Evolutionary conservation across 1,139 yeast species (phyloP), one percentile per base, ranked within the genome.

Genomic region (Kluyveromyces marxianus): DNA sequence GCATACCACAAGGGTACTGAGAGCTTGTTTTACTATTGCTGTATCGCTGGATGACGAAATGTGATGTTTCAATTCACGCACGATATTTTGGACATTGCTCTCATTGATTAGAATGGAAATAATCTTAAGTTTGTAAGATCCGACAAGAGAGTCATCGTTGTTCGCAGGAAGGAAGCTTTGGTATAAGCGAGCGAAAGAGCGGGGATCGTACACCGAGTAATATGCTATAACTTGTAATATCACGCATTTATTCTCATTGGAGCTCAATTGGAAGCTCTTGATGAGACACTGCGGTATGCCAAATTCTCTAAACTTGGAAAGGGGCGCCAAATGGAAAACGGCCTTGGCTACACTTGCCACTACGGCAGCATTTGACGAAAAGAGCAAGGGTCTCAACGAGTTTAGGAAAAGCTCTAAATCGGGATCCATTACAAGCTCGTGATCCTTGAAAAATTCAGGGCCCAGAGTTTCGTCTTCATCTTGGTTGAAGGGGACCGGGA

Each of bases 21-120:
- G 74, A 0, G 90, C 74, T 41, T 74, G 77, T 14, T 71, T 68
- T 3, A 82, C 72, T 3, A 80, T 63, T 3, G 51, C 50, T 7
- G 68, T 58, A 25, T 68, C 60, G 1, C 61, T 55, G 3, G 74
- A 65, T 25, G 69, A 59, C n/a, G 71, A 65, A 0, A 86, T 79
- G 52, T 80, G 77, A 59, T 79, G 79, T 55, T 83, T 83, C 37
- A 90, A 68, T 61, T 89, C 95, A 28, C 73, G 71, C n/a, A 84
- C 67, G 14, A 87, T 74, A 3, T 57, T 50, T 37, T 71, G 69
- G 43, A 79, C 74, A 53, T 76, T 86, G 3, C 65, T 62, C 27
- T 75, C 77, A 44, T 72, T 71, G 34, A 81, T 76, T 28, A 88
- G 62, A 21, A 72, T 66, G 2, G 90, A 74, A 40, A 90, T 65